Conservation (phyloP, 2,329 filamentous ascomycete genomes). For the Pestalotiopsis sp. region DNA sequence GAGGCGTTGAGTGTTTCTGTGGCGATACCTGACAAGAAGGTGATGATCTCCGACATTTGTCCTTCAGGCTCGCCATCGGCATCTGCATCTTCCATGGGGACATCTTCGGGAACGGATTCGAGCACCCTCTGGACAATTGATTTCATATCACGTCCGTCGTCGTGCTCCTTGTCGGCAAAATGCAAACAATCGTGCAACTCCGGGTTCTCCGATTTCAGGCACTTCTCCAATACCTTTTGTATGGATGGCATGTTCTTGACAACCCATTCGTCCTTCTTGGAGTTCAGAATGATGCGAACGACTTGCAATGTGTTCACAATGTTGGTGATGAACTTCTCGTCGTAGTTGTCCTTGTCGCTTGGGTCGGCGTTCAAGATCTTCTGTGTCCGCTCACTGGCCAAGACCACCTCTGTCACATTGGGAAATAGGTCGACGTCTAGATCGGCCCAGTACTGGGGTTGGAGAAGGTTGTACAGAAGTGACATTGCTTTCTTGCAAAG, state of each 20-base stretch:
- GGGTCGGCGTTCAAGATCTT: constrained; percentile 61
- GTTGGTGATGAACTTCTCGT: constrained; percentile 81
- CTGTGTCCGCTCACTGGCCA: constrained; percentile 78
- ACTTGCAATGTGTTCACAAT: constrained; percentile 96
- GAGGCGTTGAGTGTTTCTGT: constrained; percentile 82
- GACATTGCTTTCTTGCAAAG: constrained; percentile 84
- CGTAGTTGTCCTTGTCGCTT: constrained; percentile 70
- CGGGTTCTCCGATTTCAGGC: constrained; percentile 82
- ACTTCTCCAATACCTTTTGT: constrained; percentile 89
- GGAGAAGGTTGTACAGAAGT: constrained; percentile 81
- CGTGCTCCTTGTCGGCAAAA: constrained; percentile 68
- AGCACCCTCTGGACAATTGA: constrained; percentile 82
- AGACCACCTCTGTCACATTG: constrained; percentile 84
- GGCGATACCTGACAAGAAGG: constrained; percentile 81
- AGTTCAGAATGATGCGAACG: constrained; percentile 84
- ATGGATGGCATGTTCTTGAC: constrained; percentile 74
- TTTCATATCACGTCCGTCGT: constrained; percentile 71
- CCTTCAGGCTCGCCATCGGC: constrained; percentile 83
- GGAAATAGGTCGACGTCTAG: constrained; percentile 89
- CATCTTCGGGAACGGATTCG: constrained; percentile 82
- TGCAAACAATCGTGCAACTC: constrained; percentile 95
- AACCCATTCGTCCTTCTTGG: constrained; percentile 90
- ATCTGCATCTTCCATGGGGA: constrained; percentile 74
- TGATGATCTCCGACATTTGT: constrained; percentile 84
- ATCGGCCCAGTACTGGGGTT: constrained; percentile 88